Evolutionary conservation across 2,329 filamentous ascomycete genomes (phyloP).

Genomic region (Aspergillus proliferans): DNA sequence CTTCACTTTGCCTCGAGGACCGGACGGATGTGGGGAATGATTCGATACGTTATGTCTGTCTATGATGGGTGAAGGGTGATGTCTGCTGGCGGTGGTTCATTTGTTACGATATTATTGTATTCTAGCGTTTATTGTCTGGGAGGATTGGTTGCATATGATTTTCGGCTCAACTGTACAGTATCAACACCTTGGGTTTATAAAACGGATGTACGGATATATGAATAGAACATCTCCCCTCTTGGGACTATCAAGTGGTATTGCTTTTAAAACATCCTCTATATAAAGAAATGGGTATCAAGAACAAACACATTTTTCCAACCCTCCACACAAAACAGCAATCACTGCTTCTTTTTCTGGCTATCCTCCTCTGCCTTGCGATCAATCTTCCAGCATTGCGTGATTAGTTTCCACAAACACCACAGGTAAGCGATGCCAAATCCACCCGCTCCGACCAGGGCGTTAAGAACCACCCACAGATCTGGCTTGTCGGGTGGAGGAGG

Average conservation of each 20-base stretch:
- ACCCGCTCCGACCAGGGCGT: conserved; percentile 76
- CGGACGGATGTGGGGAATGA: background rate
- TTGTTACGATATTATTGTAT: conserved; percentile 8
- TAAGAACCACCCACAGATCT: conserved; percentile 89
- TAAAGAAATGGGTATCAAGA: conserved; percentile 24
- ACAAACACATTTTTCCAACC: conserved; percentile 3
- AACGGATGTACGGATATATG: background rate
- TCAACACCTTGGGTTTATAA: conserved; percentile 2
- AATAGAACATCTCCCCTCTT: conserved; percentile 14
- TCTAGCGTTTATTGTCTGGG: conserved; percentile 17
- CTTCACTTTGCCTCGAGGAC: background rate
- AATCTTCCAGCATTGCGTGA: conserved; percentile 26
- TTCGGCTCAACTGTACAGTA: background rate
- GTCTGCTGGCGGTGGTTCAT: background rate
- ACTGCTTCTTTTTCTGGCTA: conserved; percentile 30
- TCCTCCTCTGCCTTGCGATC: conserved; percentile 21
- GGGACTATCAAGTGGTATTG: background rate
- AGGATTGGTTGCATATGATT: conserved; percentile 6
- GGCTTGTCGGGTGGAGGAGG: conserved; percentile 69
- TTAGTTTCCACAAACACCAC: conserved; percentile 73
- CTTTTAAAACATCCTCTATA: background rate
- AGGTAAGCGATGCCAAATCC: conserved; percentile 84
- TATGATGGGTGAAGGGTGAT: background rate
- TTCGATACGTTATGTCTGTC: background rate
- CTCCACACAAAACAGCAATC: conserved; percentile 6